Evolutionary conservation across 495 filamentous ascomycete genomes (phyloP), one percentile per base, ranked within the genome.

Genomic region (Ascodesmis nigricans): DNA sequence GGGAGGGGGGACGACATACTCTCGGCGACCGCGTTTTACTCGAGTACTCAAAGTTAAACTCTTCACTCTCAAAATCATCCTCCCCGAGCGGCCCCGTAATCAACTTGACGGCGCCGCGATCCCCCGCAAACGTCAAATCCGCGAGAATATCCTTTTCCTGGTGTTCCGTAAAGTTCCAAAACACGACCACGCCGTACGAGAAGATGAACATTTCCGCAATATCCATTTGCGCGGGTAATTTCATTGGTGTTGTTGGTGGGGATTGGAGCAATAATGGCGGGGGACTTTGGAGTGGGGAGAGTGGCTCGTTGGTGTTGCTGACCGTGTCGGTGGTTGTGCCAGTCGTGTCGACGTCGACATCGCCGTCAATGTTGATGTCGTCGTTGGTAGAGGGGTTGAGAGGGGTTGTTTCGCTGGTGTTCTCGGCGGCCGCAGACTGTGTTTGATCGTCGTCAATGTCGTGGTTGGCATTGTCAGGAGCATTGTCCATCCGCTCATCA

Each of bases 151-250:
- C 84, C 53, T 91, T 95, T 51, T 99, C 87, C 54, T 95, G 87
- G 30, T 67, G 65, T 50, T 91, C 81, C 10, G 82, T 81, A 47
- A 95, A 87, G 52, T 95, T 95, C 87, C 87, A 99, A 52, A 95
- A 93, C 10, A 99, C 87, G 0, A 82, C 84, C 1, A 99, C 90
- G 6, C 87, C 87, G 53, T 99, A 99, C 15, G 75, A 83, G 55
- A 92, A 95, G 36, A 95, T 75, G 51, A 92, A 95, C 77, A 99
- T 82, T 55, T 99, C 87, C 16, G 76, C 90, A 44, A 92, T 84
- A 19, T n/a, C n/a, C n/a, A n/a, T n/a, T n/a, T n/a, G n/a, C n/a
- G n/a, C n/a, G n/a, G n/a, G n/a, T n/a, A n/a, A n/a, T n/a, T n/a
- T n/a, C n/a, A n/a, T n/a, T n/a, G n/a, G n/a, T n/a, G n/a, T n/a